These are phyloP conservation scores for Globisporangium camurandrum DNA, from an alignment of 352 stramenopile genomes.

Conservation along the genomic window DNA sequence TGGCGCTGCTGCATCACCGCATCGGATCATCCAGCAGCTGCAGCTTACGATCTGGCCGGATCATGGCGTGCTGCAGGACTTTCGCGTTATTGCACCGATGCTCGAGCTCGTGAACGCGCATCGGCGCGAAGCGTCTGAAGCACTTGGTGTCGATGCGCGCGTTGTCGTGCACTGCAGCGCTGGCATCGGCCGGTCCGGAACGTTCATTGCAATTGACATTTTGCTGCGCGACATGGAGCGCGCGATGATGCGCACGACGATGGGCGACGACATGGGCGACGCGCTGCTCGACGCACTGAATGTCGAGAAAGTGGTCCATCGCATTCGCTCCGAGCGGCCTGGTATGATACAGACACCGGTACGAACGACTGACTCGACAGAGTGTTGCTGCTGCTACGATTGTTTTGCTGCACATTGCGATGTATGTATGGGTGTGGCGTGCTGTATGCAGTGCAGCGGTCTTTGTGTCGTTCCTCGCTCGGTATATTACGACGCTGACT, in stretches of 20 bases:
- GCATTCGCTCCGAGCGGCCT: constrained; percentile 57
- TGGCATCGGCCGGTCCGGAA: constrained; percentile 71
- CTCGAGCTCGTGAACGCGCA: constrained; percentile 59
- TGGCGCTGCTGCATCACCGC: constrained; percentile 15
- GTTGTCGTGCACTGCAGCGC: constrained; percentile 77
- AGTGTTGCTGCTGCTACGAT: constrained; percentile 1
- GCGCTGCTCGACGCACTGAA: constrained; percentile 30
- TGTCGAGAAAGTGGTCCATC: constrained; percentile 47
- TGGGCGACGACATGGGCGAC: constrained; percentile 3
- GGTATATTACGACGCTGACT: no score
- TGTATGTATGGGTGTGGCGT: constrained; percentile 3
- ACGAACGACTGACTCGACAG: no score
- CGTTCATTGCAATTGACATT: constrained; percentile 81
- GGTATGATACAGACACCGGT: constrained; percentile 81
- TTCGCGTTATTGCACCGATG: constrained; percentile 62
- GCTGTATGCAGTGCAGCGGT: no score
- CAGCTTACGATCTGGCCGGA: constrained; percentile 78
- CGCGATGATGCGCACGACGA: constrained; percentile 20
- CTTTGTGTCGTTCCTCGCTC: no score
- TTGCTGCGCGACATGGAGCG: constrained; percentile 46
- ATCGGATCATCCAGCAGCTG: constrained; percentile 56
- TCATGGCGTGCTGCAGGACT: constrained; percentile 69
- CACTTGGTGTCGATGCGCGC: constrained; percentile 17
- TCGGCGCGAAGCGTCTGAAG: constrained; percentile 17
- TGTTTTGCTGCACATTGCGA: background rate